Percentiles rank a stretch among this genome's conserved stretches.
phyloP scores from a whole-genome alignment of 2,329 filamentous ascomycete species.

The Penicillium sclerotiorum region DNA sequence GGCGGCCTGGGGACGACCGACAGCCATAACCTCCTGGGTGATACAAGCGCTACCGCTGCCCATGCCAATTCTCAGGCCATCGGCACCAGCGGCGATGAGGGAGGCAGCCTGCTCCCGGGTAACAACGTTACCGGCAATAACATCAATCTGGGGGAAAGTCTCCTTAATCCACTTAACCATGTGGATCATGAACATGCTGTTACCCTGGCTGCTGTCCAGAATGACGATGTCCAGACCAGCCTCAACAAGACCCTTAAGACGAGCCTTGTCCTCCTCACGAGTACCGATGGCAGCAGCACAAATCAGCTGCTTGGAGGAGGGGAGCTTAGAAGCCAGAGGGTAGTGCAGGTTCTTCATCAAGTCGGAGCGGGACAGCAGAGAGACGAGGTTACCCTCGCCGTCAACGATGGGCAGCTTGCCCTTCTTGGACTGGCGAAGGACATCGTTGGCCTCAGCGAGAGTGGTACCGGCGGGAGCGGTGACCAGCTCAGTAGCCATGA shows the following conservation, averaged over 20 bases:
- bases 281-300: slow-evolving; percentile 95
- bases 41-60: slow-evolving; percentile 97
- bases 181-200: slow-evolving; percentile 97
- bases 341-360: slow-evolving; percentile 99
- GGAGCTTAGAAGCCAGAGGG: slow-evolving; percentile 92
- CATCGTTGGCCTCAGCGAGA: slow-evolving; percentile 85
- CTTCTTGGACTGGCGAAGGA: slow-evolving; percentile 95
- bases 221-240: slow-evolving; percentile 94
- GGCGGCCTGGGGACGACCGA: slow-evolving; percentile 92
- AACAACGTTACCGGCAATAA: slow-evolving; percentile 98
- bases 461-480: slow-evolving; percentile 83
- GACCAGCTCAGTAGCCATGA: slow-evolving; percentile 95
- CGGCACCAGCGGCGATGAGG: slow-evolving; percentile 89
- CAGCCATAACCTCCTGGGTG: slow-evolving; percentile 99
- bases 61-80: slow-evolving; percentile 98
- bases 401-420: slow-evolving; percentile 96
- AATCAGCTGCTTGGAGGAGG: slow-evolving; percentile 95
- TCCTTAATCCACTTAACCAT: slow-evolving; percentile 97
- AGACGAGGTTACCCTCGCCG: slow-evolving; percentile 78
- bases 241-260: slow-evolving; percentile 85
- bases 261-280: slow-evolving; percentile 85
- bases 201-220: slow-evolving; percentile 94
- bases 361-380: slow-evolving; percentile 91
- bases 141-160: slow-evolving; percentile 81
- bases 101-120: slow-evolving; percentile 93